A percentile compares a stretch with the other conserved stretches of the same genome.
phyloP scores from a whole-genome alignment of 2,329 filamentous ascomycete species.

The Bipolaris oryzae region DNA sequence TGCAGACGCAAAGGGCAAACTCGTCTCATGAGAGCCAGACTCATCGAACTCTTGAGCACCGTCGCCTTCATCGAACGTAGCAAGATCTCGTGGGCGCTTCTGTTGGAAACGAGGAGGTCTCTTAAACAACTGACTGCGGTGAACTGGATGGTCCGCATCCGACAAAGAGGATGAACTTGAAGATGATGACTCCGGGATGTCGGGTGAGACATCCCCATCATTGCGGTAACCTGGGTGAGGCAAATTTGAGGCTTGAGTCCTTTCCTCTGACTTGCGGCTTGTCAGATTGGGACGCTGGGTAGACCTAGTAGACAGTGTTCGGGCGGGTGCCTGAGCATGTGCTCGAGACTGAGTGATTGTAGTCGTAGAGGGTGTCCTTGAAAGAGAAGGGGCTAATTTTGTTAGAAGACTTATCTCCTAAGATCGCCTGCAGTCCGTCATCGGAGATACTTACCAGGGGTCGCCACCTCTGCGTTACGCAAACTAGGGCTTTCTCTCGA shows the following conservation, averaged over 20 bases:
- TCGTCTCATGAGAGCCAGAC: conserved; percentile 59
- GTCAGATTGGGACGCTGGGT: conserved; percentile 29
- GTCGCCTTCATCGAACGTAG: conserved; percentile 36
- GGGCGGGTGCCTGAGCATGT: conserved; percentile 29
- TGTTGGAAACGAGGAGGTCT: conserved; percentile 47
- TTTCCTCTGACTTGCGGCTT: conserved; percentile 27
- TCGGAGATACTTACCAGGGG: conserved; percentile 41
- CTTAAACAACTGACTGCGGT: conserved; percentile 54
- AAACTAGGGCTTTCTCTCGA: conserved; percentile 61
- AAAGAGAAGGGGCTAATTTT: conserved; percentile 41
- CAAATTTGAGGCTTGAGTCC: conserved; percentile 7
- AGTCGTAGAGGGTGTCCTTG: conserved; percentile 56
- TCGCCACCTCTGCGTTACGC: conserved; percentile 56
- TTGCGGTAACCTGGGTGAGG: conserved; percentile 14
- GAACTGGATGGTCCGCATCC: conserved; percentile 45
- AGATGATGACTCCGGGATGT: conserved; percentile 33
- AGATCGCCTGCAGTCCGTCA: not conserved
- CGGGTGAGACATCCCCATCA: conserved; percentile 30
- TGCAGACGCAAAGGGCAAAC: conserved; percentile 53
- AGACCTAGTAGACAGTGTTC: conserved; percentile 36
- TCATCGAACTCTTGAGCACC: conserved; percentile 53
- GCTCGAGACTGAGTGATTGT: conserved; percentile 54
- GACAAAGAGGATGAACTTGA: conserved; percentile 44
- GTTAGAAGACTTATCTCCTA: conserved; percentile 1
- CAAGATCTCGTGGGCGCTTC: conserved; percentile 37